phyloP scores from a whole-genome alignment of 768 basidiomycete species.

The Ramaria rubella region DNA sequence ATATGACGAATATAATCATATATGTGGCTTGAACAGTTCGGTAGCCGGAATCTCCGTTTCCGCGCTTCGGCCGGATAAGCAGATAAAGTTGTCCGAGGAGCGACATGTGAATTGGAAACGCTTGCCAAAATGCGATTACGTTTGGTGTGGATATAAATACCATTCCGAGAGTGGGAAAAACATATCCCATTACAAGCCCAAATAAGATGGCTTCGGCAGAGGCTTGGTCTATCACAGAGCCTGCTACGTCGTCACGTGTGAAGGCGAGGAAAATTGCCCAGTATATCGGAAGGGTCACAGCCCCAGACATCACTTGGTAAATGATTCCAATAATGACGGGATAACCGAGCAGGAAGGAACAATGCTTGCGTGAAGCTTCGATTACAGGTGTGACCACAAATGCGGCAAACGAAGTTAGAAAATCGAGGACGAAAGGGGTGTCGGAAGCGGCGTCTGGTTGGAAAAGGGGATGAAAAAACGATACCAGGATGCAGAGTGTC shows the following conservation, averaged over 20 bases:
- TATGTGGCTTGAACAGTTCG: neutral
- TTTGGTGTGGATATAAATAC: neutral
- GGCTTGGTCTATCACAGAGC: neutral
- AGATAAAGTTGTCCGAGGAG: neutral
- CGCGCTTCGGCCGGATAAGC: neutral
- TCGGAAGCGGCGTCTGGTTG: neutral
- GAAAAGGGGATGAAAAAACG: conserved; percentile 1
- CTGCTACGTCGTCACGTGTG: neutral
- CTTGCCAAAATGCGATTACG: conserved; percentile 7
- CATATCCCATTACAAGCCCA: conserved; percentile 2
- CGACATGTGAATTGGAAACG: conserved; percentile 1
- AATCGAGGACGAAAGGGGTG: neutral
- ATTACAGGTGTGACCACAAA: neutral
- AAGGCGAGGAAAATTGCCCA: conserved; percentile 3
- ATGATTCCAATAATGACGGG: neutral
- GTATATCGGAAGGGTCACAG: conserved; percentile 2
- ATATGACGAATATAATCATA: neutral
- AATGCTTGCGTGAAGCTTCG: neutral
- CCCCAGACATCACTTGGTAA: neutral
- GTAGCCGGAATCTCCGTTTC: neutral
- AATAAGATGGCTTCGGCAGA: conserved; percentile 4
- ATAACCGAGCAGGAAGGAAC: neutral
- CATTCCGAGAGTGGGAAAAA: conserved; percentile 6
- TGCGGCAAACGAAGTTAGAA: neutral
- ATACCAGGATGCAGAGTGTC: neutral